Percentiles rank a stretch among this genome's conserved stretches.
Evolutionary conservation across 345 rosid species (phyloP).

Genomic region (Excoecaria cochinchinensis): DNA sequence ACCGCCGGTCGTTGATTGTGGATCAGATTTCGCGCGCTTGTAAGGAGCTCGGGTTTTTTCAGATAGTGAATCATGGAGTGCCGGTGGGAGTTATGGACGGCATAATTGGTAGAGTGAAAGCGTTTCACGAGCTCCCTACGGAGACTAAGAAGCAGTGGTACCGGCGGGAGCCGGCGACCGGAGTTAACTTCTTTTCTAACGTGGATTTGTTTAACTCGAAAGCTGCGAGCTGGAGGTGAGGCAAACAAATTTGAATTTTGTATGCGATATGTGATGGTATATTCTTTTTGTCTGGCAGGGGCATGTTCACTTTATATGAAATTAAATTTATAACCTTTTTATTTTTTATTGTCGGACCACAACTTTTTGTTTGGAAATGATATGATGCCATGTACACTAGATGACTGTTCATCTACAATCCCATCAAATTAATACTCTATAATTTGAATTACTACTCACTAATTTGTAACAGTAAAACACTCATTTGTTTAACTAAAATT

Average conservation of each 20-base stretch:
- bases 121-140: slow-evolving; percentile 42
- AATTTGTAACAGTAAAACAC: too few species aligned
- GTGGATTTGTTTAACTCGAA: slow-evolving; percentile 45
- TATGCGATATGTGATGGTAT: too few species aligned
- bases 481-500: too few species aligned
- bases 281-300: too few species aligned
- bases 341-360: too few species aligned
- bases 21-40: slow-evolving; percentile 33
- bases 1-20: slow-evolving; percentile 29
- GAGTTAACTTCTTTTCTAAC: slow-evolving; percentile 42
- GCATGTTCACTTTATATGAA: too few species aligned
- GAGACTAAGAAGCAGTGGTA: slow-evolving; percentile 44
- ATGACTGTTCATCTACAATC: too few species aligned
- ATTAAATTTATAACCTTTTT: too few species aligned
- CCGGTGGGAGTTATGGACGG: slow-evolving; percentile 39
- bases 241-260: background rate
- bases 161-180: slow-evolving; percentile 15
- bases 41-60: slow-evolving; percentile 50
- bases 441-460: too few species aligned
- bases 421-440: too few species aligned
- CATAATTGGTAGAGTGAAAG: slow-evolving; percentile 25
- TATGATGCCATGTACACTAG: too few species aligned
- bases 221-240: slow-evolving; percentile 60
- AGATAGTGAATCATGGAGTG: slow-evolving; percentile 49
- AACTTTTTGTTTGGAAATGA: too few species aligned